Conservation (phyloP, 352 stramenopile species). For the Phytopythium chamaehyphon region DNA sequence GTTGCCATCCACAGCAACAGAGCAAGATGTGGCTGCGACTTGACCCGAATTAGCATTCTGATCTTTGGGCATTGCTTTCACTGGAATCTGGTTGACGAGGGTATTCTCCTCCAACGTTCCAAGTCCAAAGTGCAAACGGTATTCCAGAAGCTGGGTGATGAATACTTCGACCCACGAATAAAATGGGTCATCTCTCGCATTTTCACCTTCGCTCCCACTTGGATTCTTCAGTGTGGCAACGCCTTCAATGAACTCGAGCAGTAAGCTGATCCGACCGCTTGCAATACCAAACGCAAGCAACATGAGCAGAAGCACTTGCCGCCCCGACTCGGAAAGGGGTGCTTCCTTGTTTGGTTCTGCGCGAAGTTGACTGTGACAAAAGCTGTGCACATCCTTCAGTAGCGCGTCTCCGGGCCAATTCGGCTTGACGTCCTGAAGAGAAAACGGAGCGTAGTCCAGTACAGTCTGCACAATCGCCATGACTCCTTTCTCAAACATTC, state of each 20-base stretch:
- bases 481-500: conserved; percentile 47
- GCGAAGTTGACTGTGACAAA: conserved; percentile 37
- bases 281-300: conserved; percentile 52
- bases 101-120: conserved; percentile 39
- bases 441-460: conserved; percentile 55
- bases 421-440: conserved; percentile 20
- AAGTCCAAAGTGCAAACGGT: conserved; percentile 48
- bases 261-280: conserved; percentile 38
- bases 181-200: conserved; percentile 15
- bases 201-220: conserved; percentile 4
- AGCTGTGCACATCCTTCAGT: conserved; percentile 40
- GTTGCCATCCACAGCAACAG: conserved; percentile 53
- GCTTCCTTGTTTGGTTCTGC: not conserved
- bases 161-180: conserved; percentile 30
- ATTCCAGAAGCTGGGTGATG: conserved; percentile 43
- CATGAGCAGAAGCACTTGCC: conserved; percentile 35
- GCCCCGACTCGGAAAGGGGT: conserved; percentile 14
- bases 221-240: conserved; percentile 9
- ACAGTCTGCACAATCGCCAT: conserved; percentile 50
- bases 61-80: conserved; percentile 36
- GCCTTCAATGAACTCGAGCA: conserved; percentile 48
- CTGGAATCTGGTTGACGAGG: conserved; percentile 37
- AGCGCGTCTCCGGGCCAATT: conserved; percentile 29
- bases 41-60: not conserved
- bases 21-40: conserved; percentile 12